phyloP scores from a whole-genome alignment of 257 asterid species.

The Solanum lycopersicoides region DNA sequence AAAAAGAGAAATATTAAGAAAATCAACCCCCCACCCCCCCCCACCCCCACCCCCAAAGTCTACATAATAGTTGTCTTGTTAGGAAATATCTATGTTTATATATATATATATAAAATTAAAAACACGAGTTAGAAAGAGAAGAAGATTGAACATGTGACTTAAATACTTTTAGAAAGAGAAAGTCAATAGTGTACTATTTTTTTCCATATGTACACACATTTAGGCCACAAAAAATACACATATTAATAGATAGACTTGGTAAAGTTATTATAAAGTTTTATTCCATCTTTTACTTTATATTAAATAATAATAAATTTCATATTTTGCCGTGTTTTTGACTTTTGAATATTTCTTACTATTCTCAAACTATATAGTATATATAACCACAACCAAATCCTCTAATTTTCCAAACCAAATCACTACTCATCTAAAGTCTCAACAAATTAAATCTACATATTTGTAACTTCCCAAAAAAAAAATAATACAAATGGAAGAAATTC shows the following conservation, averaged over 20 bases:
- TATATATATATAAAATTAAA: not conserved
- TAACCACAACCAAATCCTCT: not conserved
- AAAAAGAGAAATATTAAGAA: not conserved
- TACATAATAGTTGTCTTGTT: no score
- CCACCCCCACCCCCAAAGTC: no score
- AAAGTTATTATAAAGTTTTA: not conserved
- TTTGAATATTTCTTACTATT: not conserved
- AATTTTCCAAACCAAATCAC: slow-evolving; percentile 15
- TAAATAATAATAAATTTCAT: not conserved
- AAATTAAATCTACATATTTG: not conserved
- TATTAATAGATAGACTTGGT: not conserved
- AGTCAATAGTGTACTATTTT: not conserved
- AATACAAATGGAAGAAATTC: slow-evolving; percentile 39
- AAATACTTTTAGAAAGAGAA: not conserved
- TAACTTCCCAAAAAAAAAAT: not conserved
- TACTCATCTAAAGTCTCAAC: not conserved
- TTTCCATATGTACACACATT: not conserved
- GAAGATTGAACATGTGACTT: not conserved
- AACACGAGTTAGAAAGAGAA: not conserved
- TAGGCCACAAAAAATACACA: not conserved
- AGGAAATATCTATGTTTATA: no score
- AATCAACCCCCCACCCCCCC: no score
- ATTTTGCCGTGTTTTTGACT: slow-evolving; percentile 40
- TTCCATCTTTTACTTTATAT: not conserved
- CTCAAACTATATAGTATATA: not conserved